Percentiles rank a stretch among this genome's conserved stretches.
These are phyloP conservation scores for Fusarium sulawesiense DNA, from an alignment of 2,329 filamentous ascomycete species.

Conservation along the genomic window DNA sequence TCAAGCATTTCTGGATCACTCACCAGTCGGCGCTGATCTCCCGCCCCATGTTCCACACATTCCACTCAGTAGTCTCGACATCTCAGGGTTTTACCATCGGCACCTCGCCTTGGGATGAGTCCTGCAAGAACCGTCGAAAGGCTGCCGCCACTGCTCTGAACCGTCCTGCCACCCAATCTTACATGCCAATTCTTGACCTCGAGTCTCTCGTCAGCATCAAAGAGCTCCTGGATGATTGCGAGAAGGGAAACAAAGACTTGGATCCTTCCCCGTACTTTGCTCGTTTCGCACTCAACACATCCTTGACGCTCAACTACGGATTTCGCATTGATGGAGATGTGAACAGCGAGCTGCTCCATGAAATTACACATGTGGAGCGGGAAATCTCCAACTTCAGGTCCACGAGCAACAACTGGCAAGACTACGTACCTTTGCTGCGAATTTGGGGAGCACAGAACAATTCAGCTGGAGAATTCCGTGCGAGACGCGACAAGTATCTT, in stretches of 20 bases:
- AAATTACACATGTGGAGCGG: conserved; percentile 81
- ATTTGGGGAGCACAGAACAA: conserved; percentile 71
- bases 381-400: conserved; percentile 80
- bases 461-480: conserved; percentile 72
- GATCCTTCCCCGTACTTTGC: conserved; percentile 80
- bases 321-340: conserved; percentile 78
- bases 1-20: conserved; percentile 80
- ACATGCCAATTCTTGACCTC: conserved; percentile 85
- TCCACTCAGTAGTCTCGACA: conserved; percentile 80
- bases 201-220: conserved; percentile 78
- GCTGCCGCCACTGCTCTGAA: conserved; percentile 83
- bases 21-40: conserved; percentile 83
- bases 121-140: conserved; percentile 80
- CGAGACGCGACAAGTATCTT: conserved; percentile 74
- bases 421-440: conserved; percentile 82
- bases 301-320: conserved; percentile 82
- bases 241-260: conserved; percentile 70
- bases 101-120: conserved; percentile 86
- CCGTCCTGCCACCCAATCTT: conserved; percentile 78
- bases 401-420: conserved; percentile 86
- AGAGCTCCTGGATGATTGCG: conserved; percentile 74
- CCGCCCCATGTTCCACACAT: conserved; percentile 81
- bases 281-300: conserved; percentile 80
- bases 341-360: conserved; percentile 73
- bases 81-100: conserved; percentile 86